A percentile compares a stretch with the other conserved stretches of the same genome.
Conservation (phyloP, 192 early-diverging fungal genomes). For the Umbelopsis isabellina region DNA sequence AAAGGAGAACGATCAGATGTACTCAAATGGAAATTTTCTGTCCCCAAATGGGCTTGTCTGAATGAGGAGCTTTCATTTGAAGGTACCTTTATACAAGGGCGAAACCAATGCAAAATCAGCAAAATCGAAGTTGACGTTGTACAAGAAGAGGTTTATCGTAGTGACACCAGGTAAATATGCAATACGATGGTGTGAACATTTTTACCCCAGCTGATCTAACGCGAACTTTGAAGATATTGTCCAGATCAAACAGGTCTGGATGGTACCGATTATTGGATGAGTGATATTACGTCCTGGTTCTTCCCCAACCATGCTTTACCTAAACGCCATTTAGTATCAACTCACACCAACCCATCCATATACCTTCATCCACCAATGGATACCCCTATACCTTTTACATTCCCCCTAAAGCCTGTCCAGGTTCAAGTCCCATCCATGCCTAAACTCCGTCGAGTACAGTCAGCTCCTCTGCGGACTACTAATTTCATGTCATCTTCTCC, state of each 20-base stretch:
- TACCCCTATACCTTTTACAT: constrained; percentile 30
- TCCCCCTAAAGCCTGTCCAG: constrained; percentile 19
- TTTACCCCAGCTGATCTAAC: background rate
- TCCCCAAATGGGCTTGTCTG: constrained; percentile 34
- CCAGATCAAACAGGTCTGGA: background rate
- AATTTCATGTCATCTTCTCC: background rate
- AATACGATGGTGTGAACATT: background rate
- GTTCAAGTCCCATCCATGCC: background rate
- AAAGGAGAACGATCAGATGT: constrained; percentile 25
- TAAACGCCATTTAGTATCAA: constrained; percentile 26
- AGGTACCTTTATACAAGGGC: constrained; percentile 17
- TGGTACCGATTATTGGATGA: background rate
- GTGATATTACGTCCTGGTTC: constrained; percentile 7
- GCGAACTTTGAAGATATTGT: background rate
- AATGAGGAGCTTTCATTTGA: constrained; percentile 29
- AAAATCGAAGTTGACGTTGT: constrained; percentile 34
- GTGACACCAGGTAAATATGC: constrained; percentile 25
- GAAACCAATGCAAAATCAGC: constrained; percentile 6
- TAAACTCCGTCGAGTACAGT: constrained; percentile 15
- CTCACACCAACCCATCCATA: constrained; percentile 18
- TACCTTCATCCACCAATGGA: constrained; percentile 34
- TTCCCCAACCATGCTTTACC: constrained; percentile 16
- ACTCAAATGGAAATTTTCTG: constrained; percentile 33
- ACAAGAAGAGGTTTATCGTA: constrained; percentile 41
- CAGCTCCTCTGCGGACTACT: constrained; percentile 7